Percentiles rank a stretch among this genome's conserved stretches.
phyloP scores from a whole-genome alignment of 169 alveolate genomes.

The Plasmodium vinckei region DNA sequence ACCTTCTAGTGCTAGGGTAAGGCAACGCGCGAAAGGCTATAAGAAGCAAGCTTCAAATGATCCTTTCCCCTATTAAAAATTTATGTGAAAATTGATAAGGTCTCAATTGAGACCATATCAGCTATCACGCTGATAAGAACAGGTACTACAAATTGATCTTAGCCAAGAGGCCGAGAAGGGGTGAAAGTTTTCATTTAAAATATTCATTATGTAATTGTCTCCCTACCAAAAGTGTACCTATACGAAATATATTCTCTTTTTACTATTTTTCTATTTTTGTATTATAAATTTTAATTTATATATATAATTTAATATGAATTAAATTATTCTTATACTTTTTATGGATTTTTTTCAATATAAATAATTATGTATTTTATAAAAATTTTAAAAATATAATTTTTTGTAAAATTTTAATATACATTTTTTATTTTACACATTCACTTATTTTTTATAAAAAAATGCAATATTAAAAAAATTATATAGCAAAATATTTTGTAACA shows the following conservation, averaged over 20 bases:
- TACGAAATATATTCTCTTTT: not conserved
- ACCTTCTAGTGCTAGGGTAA: conserved; percentile 88
- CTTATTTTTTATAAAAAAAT: too few species aligned
- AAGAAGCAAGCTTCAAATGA: conserved; percentile 87
- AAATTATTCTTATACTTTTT: too few species aligned
- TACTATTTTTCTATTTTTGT: too few species aligned
- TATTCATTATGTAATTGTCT: conserved; percentile 40
- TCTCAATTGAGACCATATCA: conserved; percentile 90
- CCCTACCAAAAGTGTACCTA: conserved; percentile 74
- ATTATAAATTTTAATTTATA: not conserved
- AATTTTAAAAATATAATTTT: too few species aligned
- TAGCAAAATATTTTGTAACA: too few species aligned
- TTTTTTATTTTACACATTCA: too few species aligned
- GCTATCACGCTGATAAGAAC: conserved; percentile 92
- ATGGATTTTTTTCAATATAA: too few species aligned
- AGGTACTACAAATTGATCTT: conserved; percentile 91
- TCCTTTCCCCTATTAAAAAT: conserved; percentile 87
- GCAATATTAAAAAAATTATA: too few species aligned
- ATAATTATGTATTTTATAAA: too few species aligned
- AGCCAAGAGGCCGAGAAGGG: conserved; percentile 93
- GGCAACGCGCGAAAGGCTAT: conserved; percentile 88
- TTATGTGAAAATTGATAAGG: conserved; percentile 87
- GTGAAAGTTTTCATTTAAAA: not conserved
- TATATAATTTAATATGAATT: conserved; percentile 10
- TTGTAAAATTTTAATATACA: too few species aligned